Conservation (phyloP, 306 rosid genomes). For the Ziziphus jujuba region DNA sequence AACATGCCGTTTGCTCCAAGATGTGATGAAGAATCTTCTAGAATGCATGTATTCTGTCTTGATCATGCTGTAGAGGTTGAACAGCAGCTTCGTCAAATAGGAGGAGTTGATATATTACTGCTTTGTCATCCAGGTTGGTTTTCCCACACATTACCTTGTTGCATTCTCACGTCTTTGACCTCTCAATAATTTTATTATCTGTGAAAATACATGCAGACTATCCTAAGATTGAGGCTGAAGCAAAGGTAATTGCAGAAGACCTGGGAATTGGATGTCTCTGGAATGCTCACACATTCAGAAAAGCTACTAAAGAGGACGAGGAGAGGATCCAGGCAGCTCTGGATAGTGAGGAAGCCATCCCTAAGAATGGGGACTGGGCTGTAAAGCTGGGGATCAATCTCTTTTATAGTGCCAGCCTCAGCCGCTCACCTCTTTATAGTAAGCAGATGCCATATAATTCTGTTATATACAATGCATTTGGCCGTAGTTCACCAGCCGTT, state of each 20-base stretch:
- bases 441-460: constrained; percentile 99
- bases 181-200: constrained; percentile 21
- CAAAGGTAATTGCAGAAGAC: constrained; percentile 70
- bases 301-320: constrained; percentile 72
- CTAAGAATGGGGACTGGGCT: constrained; percentile 95
- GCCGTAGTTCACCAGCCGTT: constrained; percentile 62
- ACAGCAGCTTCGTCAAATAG: constrained; percentile 81
- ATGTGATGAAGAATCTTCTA: constrained; percentile 76
- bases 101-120: constrained; percentile 81
- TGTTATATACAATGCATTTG: constrained; percentile 88
- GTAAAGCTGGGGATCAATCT: constrained; percentile 97
- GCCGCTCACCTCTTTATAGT: constrained; percentile 91
- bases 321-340: constrained; percentile 78
- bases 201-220: constrained; percentile 54
- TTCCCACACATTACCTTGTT: background rate
- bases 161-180: constrained; percentile 14
- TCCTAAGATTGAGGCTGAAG: constrained; percentile 90
- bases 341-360: constrained; percentile 87
- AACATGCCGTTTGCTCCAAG: constrained; percentile 44
- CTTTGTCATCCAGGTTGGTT: constrained; percentile 94
- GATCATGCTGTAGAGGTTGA: constrained; percentile 96
- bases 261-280: constrained; percentile 57
- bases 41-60: constrained; percentile 95
- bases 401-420: constrained; percentile 88
- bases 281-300: constrained; percentile 61